Percentiles rank a stretch among this genome's conserved stretches.
Conservation (phyloP, 768 basidiomycete species). For the Termitomyces eurrhizus region DNA sequence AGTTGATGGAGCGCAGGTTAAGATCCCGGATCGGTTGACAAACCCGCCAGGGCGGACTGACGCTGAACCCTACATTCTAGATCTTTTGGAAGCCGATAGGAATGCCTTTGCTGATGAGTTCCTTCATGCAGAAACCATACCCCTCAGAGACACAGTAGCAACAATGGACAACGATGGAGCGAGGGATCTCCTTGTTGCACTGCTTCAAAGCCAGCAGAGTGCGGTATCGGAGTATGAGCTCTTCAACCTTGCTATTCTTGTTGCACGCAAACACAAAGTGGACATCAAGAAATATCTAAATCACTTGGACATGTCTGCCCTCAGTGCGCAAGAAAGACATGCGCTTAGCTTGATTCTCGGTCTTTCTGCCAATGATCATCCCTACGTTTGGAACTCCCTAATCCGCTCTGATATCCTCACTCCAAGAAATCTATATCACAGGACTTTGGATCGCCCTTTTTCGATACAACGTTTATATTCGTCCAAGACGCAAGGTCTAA, state of each 20-base stretch:
- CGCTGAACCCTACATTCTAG: slow-evolving; percentile 43
- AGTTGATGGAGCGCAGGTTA: slow-evolving; percentile 62
- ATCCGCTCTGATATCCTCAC: slow-evolving; percentile 57
- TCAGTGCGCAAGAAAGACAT: slow-evolving; percentile 51
- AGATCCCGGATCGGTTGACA: slow-evolving; percentile 52
- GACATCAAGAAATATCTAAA: slow-evolving; percentile 42
- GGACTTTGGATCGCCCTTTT: slow-evolving; percentile 48
- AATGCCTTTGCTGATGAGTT: slow-evolving; percentile 43
- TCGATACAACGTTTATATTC: slow-evolving; percentile 59
- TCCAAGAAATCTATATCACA: slow-evolving; percentile 44
- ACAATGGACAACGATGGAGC: slow-evolving; percentile 32
- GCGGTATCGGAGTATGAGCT: slow-evolving; percentile 61
- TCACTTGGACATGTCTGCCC: slow-evolving; percentile 55
- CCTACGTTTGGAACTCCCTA: slow-evolving; percentile 62
- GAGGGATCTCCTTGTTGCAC: slow-evolving; percentile 34
- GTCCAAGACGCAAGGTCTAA: slow-evolving; percentile 45
- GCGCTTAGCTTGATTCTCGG: slow-evolving; percentile 40
- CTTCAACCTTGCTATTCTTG: slow-evolving; percentile 43
- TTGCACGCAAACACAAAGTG: slow-evolving; percentile 42
- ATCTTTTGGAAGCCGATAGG: slow-evolving; percentile 45
- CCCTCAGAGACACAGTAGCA: slow-evolving; percentile 20
- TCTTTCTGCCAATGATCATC: slow-evolving; percentile 36
- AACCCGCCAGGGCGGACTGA: slow-evolving; percentile 43
- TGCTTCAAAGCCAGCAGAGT: slow-evolving; percentile 48
- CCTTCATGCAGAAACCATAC: slow-evolving; percentile 18